A percentile compares a stretch with the other conserved stretches of the same genome.
phyloP scores from a whole-genome alignment of 75 land plant genomes.

The Pinus tabuliformis region DNA sequence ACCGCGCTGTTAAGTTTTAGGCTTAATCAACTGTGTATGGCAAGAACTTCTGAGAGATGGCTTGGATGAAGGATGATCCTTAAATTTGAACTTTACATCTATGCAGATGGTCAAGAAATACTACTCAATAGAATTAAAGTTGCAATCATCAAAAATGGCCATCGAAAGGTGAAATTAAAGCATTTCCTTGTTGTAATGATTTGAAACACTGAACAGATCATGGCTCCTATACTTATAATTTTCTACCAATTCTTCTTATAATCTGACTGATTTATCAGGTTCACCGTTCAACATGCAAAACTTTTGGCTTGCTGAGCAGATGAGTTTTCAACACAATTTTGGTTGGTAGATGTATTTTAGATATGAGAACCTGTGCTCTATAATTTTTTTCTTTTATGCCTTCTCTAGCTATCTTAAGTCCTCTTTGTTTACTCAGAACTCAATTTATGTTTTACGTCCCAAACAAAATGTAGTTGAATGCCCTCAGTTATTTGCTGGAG shows the following conservation, averaged over 20 bases:
- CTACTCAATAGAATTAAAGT: slow-evolving; percentile 33
- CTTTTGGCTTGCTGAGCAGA: slow-evolving; percentile 40
- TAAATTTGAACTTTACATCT: neutral
- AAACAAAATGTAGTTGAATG: neutral
- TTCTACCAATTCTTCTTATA: neutral
- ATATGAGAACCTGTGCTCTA: neutral
- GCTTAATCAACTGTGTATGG: neutral
- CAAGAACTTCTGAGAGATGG: neutral
- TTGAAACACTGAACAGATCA: neutral
- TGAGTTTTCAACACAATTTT: slow-evolving; percentile 34
- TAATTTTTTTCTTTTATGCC: neutral
- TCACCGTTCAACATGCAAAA: slow-evolving; percentile 48
- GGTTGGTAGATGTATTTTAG: slow-evolving; percentile 38
- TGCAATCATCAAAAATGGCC: slow-evolving; percentile 46
- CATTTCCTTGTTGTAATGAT: neutral
- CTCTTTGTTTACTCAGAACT: neutral
- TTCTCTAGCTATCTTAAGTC: neutral
- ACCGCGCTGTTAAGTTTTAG: neutral
- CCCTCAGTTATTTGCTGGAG: neutral
- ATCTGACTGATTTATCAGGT: neutral
- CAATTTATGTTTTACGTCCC: neutral
- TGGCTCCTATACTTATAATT: neutral
- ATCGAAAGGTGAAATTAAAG: slow-evolving; percentile 13
- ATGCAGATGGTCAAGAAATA: slow-evolving; percentile 34
- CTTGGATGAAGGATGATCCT: neutral